A percentile compares a stretch with the other conserved stretches of the same genome.
Evolutionary conservation across 306 rosid species (phyloP).

Genomic region (Prosopis cineraria): DNA sequence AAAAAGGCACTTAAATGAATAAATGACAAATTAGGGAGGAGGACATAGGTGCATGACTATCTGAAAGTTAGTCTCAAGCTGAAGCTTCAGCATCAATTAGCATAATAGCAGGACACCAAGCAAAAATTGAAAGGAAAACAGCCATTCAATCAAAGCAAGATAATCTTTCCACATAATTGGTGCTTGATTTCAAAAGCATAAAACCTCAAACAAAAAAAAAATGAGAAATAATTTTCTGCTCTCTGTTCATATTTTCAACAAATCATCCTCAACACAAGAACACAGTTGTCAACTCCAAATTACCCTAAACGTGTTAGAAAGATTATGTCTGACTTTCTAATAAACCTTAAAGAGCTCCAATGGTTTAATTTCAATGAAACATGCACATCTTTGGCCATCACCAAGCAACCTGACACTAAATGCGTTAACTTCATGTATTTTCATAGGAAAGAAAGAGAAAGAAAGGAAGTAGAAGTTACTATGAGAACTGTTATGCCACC

Average conservation of each 20-base stretch:
- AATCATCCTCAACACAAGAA: not conserved
- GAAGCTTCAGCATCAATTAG: slow-evolving; percentile 14
- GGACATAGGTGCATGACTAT: not conserved
- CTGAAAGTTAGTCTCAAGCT: slow-evolving; percentile 1
- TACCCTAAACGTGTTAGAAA: not conserved
- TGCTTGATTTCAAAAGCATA: not conserved
- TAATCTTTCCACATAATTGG: slow-evolving; percentile 2
- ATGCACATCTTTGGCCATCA: slow-evolving; percentile 1
- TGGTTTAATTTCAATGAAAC: slow-evolving; percentile 23
- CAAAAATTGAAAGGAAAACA: slow-evolving; percentile 29
- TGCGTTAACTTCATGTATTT: slow-evolving; percentile 19
- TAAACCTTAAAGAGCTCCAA: slow-evolving; percentile 7
- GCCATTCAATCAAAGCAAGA: slow-evolving; percentile 9
- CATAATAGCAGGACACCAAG: slow-evolving; percentile 17
- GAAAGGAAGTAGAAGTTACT: not conserved
- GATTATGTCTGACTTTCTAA: slow-evolving; percentile 9
- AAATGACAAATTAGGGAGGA: not conserved
- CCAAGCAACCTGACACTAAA: slow-evolving; percentile 8
- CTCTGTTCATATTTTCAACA: slow-evolving; percentile 8
- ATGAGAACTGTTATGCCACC: not conserved
- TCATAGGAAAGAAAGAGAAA: not conserved
- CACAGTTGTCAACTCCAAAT: not conserved
- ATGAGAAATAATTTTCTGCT: not conserved
- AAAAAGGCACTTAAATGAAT: slow-evolving; percentile 8
- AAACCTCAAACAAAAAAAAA: slow-evolving; percentile 15